Evolutionary conservation across 345 rosid species (phyloP), one percentile per base, ranked within the genome.

Genomic region (Acer negundo): DNA sequence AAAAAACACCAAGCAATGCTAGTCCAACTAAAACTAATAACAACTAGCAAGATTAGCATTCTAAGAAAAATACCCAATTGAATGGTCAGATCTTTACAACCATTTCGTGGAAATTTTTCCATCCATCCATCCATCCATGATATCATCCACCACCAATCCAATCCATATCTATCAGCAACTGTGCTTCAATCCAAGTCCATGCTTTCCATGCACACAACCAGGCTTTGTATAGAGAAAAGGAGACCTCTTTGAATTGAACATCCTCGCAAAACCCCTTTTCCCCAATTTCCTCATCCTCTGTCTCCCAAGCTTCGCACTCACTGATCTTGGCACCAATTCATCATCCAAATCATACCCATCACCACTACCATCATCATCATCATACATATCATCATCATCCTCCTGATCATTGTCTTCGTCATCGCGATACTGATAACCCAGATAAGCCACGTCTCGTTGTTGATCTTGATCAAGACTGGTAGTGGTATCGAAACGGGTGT

Each of bases 151-250:
- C 38, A 35, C 6, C 38, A 35, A 35, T 35, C 38, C 38, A 35
- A 35, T 17, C 59, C 59, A 53, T 12, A 35, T 35, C 46, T n/a
- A n/a, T 38, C 68, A 78, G 16, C 63, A 68, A 44, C 78, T 71
- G 84, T 72, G 74, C 67, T 82, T 89, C 67, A 84, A 61, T 22
- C 89, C 91, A 63, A 86, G 62, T 15, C 88, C 87, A 73, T 89
- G 87, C 83, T 91, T 89, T 1, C 91, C 90, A 71, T 23, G 86
- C 31, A 89, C 80, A 73, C 89, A 86, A 10, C 91, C 94, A 26
- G 85, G 82, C 76, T 87, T 87, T 72, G 82, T 71, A 38, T 69
- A 75, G 10, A 58, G 40, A 44, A 62, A 76, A 15, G 85, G 86
- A 17, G 78, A 59, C 76, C 72, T 80, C 77, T 81, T 84, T 9